Evolutionary conservation across 1,284 basidiomycete species (phyloP).

Genomic region (Ustilago cynodontis): DNA sequence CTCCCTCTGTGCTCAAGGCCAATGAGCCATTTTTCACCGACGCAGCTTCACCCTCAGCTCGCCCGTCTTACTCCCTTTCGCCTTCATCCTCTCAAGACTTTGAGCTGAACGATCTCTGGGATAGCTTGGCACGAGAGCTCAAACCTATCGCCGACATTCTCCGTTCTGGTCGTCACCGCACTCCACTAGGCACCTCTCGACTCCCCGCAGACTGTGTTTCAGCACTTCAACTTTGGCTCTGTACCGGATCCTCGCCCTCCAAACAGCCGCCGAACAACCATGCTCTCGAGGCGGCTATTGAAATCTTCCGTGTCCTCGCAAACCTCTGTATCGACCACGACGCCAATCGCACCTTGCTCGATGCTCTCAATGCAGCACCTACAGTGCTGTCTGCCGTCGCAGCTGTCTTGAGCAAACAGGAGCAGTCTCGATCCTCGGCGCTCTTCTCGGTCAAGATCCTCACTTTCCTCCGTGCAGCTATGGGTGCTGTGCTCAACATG

Average conservation of each 20-base stretch:
- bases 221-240: conserved; percentile 46
- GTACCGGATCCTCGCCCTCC: conserved; percentile 19
- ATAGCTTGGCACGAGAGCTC: conserved; percentile 37
- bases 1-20: conserved; percentile 33
- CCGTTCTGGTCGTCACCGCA: conserved; percentile 45
- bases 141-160: conserved; percentile 54
- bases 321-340: conserved; percentile 65
- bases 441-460: conserved; percentile 70
- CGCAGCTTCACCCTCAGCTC: conserved; percentile 12
- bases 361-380: conserved; percentile 72
- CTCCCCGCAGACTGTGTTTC: conserved; percentile 38
- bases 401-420: conserved; percentile 80
- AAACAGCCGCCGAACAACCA: conserved; percentile 20
- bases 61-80: conserved; percentile 26
- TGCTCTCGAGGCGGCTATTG: conserved; percentile 44
- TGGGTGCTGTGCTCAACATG: conserved; percentile 83
- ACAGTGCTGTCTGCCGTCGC: conserved; percentile 82
- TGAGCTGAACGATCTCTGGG: conserved; percentile 48
- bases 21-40: conserved; percentile 33
- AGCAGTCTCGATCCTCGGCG: conserved; percentile 39
- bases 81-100: conserved; percentile 43
- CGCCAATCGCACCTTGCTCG: conserved; percentile 37
- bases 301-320: conserved; percentile 57
- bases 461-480: conserved; percentile 80
- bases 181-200: conserved; percentile 33